Evolutionary conservation across 257 asterid genomes (phyloP).

Genomic region (Solanum phureja): DNA sequence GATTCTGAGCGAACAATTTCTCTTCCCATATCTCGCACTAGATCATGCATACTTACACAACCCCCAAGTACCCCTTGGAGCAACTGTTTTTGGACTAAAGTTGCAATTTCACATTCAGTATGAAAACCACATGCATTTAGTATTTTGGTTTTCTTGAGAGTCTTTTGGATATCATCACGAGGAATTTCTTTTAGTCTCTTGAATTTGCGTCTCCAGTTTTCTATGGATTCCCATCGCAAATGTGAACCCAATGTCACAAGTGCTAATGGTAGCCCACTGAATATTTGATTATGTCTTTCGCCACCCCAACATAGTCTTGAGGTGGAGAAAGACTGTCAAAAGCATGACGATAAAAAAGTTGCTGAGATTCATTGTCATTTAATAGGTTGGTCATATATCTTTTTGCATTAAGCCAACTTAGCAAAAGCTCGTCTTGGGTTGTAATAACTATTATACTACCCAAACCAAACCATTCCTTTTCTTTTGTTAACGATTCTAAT

Average conservation of each 20-base stretch:
- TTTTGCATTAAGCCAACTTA: neutral
- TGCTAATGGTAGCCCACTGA: constrained; percentile 1
- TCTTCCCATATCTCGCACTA: no score
- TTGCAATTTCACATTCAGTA: neutral
- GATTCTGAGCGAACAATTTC: neutral
- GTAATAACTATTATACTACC: neutral
- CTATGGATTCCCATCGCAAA: neutral
- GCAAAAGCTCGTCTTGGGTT: neutral
- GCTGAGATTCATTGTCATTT: neutral
- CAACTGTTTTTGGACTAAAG: neutral
- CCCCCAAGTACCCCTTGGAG: neutral
- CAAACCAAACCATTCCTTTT: neutral
- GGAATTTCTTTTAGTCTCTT: neutral
- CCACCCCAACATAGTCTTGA: neutral
- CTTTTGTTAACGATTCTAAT: neutral
- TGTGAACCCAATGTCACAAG: neutral
- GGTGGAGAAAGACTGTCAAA: neutral
- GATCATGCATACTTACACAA: neutral
- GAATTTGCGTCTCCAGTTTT: neutral
- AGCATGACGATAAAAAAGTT: neutral
- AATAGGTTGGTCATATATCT: neutral
- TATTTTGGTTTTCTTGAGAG: neutral
- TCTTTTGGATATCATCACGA: neutral
- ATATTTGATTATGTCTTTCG: neutral
- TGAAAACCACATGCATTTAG: neutral